These are phyloP conservation scores for Lyophyllum decastes DNA, from an alignment of 768 basidiomycete genomes.

Conservation along the genomic window DNA sequence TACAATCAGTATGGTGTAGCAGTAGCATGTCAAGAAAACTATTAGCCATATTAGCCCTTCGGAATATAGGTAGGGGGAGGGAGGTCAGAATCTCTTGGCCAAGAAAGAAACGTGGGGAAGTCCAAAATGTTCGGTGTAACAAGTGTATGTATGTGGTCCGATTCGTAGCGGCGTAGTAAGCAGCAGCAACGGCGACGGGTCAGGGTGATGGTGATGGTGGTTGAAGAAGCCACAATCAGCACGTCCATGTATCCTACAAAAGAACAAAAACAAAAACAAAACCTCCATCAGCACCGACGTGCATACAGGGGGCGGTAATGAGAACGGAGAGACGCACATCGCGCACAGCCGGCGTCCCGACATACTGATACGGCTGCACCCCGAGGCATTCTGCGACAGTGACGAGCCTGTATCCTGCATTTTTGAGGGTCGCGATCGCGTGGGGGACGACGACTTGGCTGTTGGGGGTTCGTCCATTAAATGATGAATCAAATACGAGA, in stretches of 20 bases:
- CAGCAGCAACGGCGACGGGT: too few relatives aligned
- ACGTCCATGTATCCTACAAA: background rate
- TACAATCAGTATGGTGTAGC: background rate
- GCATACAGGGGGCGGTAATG: background rate
- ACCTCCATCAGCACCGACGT: background rate
- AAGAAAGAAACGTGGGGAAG: too few relatives aligned
- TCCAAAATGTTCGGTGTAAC: too few relatives aligned
- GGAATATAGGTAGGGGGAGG: too few relatives aligned
- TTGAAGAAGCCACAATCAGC: background rate
- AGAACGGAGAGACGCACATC: conserved; percentile 27
- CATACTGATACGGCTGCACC: conserved; percentile 29
- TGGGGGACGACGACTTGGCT: conserved; percentile 35
- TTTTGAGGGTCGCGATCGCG: conserved; percentile 33
- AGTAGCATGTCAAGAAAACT: background rate
- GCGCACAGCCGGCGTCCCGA: conserved; percentile 25
- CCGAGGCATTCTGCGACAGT: conserved; percentile 41
- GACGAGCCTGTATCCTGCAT: conserved; percentile 38
- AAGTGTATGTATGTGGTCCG: too few relatives aligned
- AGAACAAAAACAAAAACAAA: background rate
- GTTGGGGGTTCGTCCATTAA: background rate
- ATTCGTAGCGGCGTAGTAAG: too few relatives aligned
- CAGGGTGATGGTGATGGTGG: too few relatives aligned
- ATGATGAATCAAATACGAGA: too few relatives aligned
- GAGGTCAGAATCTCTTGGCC: too few relatives aligned
- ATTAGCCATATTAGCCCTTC: too few relatives aligned